Evolutionary conservation across 169 alveolate genomes (phyloP), one percentile per base, ranked within the genome.

Genomic region (Pseudocohnilembus persalinus): DNA sequence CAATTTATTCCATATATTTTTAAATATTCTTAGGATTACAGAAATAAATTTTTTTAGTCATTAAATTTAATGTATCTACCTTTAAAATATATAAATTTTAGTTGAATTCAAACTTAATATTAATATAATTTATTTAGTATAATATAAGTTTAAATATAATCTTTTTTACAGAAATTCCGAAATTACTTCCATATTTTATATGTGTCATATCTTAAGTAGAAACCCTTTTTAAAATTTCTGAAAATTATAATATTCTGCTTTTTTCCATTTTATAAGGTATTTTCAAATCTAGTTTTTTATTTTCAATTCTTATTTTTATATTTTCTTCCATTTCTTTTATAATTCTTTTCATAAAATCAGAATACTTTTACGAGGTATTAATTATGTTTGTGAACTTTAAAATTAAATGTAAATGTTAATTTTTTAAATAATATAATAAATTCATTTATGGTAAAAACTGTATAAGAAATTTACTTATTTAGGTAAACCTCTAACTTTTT

Each of bases 141-240:
- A n/a, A n/a, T n/a, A n/a, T n/a, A n/a, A n/a, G n/a, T n/a, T n/a
- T n/a, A n/a, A n/a, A n/a, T n/a, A n/a, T n/a, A n/a, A n/a, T n/a
- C n/a, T n/a, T n/a, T n/a, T n/a, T 49, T 49, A 79, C 84, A 16
- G 84, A 79, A n/a, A 79, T 73, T 35, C 89, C 89, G 73, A 85
- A 85, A 65, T 85, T 85, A 0, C 77, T 72, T 11, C 77, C 84
- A 73, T 78, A 85, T 31, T 85, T 85, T n/a, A 85, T 74, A 49
- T 85, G 77, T 1, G 85, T 85, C 89, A 85, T 85, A 31, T 85
- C 89, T 29, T 28, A 31, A 29, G 85, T 85, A 30, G 30, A 77
- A 0, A 85, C 85, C 68, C 83, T 82, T 79, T 84, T 85, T 26
- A 85, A 64, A 64, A 85, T 80, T 73, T 85, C 89, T 73, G 79